Base-by-base conservation (phyloP, 78 protist species). In the Monocercomonoides exilis region DNA sequence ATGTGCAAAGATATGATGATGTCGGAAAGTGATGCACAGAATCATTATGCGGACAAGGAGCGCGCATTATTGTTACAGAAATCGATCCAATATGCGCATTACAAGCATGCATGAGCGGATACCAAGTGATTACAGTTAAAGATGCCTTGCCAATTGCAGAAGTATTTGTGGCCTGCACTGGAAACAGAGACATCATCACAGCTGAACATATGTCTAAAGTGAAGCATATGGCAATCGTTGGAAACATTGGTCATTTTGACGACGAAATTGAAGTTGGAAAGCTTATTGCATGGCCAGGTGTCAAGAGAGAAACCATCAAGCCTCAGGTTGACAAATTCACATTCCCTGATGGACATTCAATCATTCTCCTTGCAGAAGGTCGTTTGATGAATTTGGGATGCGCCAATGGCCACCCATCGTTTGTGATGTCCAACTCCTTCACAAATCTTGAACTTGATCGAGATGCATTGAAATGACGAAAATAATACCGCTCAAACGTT, bases 221-320 rank as follows among this genome's bases (percentile, higher is more conserved):
- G 85, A 79, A 80, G 6, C 63, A 80, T 42, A 63, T 4, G 43
- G 85, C 89, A 33, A 79, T 79, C 54, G 86, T 80, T 32, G 32
- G 89, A 1, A 87, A 87, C 85, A 87, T 87, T 80, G 89, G 89
- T 34, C 89, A 80, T 33, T 87, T 87, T 42, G 89, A 87, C 54
- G 41, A 36, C 1, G 89, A 87, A 42, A 87, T 87, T 42, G 89
- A 77, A 41, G 44, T 87, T 4, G 87, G 5, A n/a, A 85, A 43
- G 6, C 84, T 87, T 3, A 34, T 34, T 41, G 2, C 0, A 3
- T 0, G 1, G 44, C 2, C 42, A 32, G 89, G 43, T 21, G 85
- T 79, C 6, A 2, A 21, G 33, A 38, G 32, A 32, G 89, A 87
- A n/a, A 87, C 32, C 84, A 87, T 87, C 44, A 87, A 87, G 54